Evolutionary conservation across 805 yeast genomes (phyloP).

Genomic region (Pichia heedii): DNA sequence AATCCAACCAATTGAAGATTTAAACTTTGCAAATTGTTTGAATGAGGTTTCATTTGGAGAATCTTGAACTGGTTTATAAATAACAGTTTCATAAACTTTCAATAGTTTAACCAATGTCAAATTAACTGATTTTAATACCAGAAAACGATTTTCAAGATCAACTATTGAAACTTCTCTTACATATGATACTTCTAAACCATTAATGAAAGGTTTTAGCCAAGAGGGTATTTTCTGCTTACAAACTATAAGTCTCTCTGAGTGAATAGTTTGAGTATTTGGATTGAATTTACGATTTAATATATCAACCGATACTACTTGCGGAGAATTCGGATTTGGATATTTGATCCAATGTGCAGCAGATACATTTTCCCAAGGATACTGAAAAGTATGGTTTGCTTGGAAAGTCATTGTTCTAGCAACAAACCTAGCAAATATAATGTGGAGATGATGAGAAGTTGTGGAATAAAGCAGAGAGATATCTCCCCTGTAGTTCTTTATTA

Average conservation of each 20-base stretch:
- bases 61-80: slow-evolving; percentile 63
- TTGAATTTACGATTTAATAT: slow-evolving; percentile 66
- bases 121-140: slow-evolving; percentile 79
- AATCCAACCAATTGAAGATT: slow-evolving; percentile 74
- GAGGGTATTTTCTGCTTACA: slow-evolving; percentile 79
- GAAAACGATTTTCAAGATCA: slow-evolving; percentile 51
- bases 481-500: too few species aligned
- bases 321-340: slow-evolving; percentile 88
- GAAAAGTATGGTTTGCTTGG: slow-evolving; percentile 56
- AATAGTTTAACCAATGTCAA: slow-evolving; percentile 70
- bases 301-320: slow-evolving; percentile 93
- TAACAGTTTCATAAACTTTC: slow-evolving; percentile 80
- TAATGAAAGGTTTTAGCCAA: slow-evolving; percentile 70
- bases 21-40: slow-evolving; percentile 77
- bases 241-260: slow-evolving; percentile 82
- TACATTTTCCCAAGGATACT: slow-evolving; percentile 89
- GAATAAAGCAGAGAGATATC: too few species aligned
- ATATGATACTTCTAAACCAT: slow-evolving; percentile 63
- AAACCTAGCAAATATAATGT: too few species aligned
- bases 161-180: slow-evolving; percentile 87
- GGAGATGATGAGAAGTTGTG: too few species aligned
- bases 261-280: slow-evolving; percentile 41
- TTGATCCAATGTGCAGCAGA: slow-evolving; percentile 96
- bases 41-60: slow-evolving; percentile 51
- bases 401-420: too few species aligned